Evolutionary conservation across 257 asterid species (phyloP), one percentile per base, ranked within the genome.

Genomic region (Euphrasia confusa): DNA sequence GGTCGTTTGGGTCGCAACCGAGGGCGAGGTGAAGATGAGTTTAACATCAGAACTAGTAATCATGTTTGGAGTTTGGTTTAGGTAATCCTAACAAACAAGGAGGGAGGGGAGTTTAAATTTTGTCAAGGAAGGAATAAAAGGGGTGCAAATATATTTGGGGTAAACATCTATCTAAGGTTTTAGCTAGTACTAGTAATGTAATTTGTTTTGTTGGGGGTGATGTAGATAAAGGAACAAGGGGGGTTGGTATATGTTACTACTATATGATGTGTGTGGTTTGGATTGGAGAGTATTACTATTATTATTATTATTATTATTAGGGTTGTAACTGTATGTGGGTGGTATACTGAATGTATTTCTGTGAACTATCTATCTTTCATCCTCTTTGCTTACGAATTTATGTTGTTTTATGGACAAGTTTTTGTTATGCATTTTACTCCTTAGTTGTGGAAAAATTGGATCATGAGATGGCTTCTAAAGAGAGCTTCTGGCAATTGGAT

Each of bases 1-100:
- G 83, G 85, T 81, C 94, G 4, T 77, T 81, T 53, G 75, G 76
- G 12, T 44, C 50, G 50, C 58, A 70, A 65, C 81, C 84, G 2
- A 80, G 65, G 75, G 80, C 85, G 13, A 72, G 91, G 77, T 86
- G 74, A 71, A 54, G 26, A 3, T 8, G n/a, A 0, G 15, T 10
- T 44, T n/a, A 44, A 10, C n/a, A 44, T 44, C 7, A 10, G 3
- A 44, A 12, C 15, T 3, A 1, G 50, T 12, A 2, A 44, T 4
- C 15, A 1, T 11, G 49, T 44, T 44, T 44, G 13, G 49, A 44
- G 49, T 44, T 44, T 10, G 1, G 5, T 11, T 44, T 44, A 11
- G 15, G 49, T 44, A 35, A 35, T 35, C 40, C 42, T 37, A 11
- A 44, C 15, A 44, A 44, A 44, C 14, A 44, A 44, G 49, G 49